A percentile compares a stretch with the other conserved stretches of the same genome.
These are phyloP conservation scores for Phoma sp. DNA, from an alignment of 2,329 filamentous ascomycete genomes.

Conservation along the genomic window DNA sequence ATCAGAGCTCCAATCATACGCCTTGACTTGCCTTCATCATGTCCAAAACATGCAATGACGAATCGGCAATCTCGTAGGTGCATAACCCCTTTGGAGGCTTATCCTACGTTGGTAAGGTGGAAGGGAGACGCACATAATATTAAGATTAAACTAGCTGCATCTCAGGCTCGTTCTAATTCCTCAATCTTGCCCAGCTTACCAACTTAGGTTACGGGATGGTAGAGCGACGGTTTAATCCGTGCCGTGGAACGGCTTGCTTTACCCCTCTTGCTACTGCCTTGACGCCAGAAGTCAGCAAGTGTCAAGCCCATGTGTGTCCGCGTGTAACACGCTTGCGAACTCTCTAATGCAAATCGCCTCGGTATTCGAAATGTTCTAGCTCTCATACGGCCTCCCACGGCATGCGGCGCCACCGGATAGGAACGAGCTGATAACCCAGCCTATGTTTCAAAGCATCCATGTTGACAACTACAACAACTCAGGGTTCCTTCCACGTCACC, in stretches of 20 bases:
- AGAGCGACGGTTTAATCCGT: not conserved
- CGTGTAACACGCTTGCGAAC: not conserved
- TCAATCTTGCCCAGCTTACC: not conserved
- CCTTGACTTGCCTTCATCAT: not conserved
- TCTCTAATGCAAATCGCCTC: not conserved
- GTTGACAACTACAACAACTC: too few relatives aligned
- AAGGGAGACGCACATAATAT: not conserved
- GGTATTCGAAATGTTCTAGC: not conserved
- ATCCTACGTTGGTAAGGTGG: not conserved
- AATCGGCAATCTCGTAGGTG: not conserved
- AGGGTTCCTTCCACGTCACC: too few relatives aligned
- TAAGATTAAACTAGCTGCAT: too few relatives aligned
- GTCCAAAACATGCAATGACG: not conserved
- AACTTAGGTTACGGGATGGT: not conserved
- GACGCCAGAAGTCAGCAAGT: not conserved
- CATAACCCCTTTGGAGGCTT: not conserved
- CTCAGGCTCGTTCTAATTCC: too few relatives aligned
- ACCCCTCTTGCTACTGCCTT: not conserved
- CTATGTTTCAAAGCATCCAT: not conserved
- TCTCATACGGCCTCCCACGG: not conserved
- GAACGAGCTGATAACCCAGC: not conserved
- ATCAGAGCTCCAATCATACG: not conserved
- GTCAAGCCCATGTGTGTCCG: constrained; percentile 30
- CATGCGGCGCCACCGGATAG: not conserved
- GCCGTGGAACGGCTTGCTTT: not conserved